These are phyloP conservation scores for Huntiella bhutanensis DNA, from an alignment of 2,329 filamentous ascomycete genomes.

Conservation along the genomic window DNA sequence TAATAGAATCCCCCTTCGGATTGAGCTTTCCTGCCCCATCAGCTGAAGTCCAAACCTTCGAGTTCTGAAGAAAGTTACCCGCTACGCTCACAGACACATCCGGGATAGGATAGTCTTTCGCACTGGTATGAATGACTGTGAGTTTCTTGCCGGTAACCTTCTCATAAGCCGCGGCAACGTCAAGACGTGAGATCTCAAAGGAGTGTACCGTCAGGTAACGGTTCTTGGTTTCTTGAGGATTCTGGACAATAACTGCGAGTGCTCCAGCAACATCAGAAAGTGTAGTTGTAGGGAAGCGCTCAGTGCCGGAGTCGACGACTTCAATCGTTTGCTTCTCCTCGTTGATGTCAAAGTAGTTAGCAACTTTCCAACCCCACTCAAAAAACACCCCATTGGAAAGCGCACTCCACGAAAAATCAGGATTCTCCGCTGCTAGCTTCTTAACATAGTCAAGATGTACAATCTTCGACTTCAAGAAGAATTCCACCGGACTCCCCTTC, in stretches of 20 bases:
- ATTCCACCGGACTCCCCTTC: slow-evolving; percentile 18
- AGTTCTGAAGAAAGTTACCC: slow-evolving; percentile 4
- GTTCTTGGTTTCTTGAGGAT: slow-evolving; percentile 35
- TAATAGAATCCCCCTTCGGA: no score
- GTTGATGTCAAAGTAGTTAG: slow-evolving; percentile 22
- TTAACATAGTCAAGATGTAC: slow-evolving; percentile 22
- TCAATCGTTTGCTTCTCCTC: slow-evolving; percentile 22
- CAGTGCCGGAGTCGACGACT: slow-evolving; percentile 32
- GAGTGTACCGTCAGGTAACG: slow-evolving; percentile 27
- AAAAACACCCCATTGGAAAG: slow-evolving; percentile 26
- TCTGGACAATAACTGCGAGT: slow-evolving; percentile 27
- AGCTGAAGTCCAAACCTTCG: slow-evolving; percentile 1
- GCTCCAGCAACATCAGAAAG: slow-evolving; percentile 27
- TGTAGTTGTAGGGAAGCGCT: slow-evolving; percentile 27
- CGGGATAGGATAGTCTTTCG: slow-evolving; percentile 12
- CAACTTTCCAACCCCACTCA: slow-evolving; percentile 27
- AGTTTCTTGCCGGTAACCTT: slow-evolving; percentile 25
- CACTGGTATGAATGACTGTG: slow-evolving; percentile 23
- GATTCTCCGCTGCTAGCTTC: slow-evolving; percentile 20
- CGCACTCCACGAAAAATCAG: slow-evolving; percentile 30
- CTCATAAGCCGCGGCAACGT: slow-evolving; percentile 27
- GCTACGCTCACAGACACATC: no score
- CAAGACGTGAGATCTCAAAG: slow-evolving; percentile 25
- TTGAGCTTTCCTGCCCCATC: neutral
- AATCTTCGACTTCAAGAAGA: slow-evolving; percentile 32